These are phyloP conservation scores for Coniochaeta prunicola DNA, from an alignment of 2,329 filamentous ascomycete genomes.

Conservation along the genomic window DNA sequence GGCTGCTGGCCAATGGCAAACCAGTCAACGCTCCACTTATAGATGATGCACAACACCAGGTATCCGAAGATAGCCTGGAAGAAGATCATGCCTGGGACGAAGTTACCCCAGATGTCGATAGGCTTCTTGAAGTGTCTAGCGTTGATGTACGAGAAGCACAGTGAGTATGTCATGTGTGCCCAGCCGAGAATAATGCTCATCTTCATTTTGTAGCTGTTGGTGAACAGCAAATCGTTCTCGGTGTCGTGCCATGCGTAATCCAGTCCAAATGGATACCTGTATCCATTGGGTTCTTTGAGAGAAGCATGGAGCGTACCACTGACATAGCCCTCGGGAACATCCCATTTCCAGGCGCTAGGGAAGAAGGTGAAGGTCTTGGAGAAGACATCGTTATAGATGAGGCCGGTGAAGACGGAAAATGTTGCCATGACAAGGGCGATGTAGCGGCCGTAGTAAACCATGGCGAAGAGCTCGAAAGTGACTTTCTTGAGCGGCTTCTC, in stretches of 20 bases:
- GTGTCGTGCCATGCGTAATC: slow-evolving; percentile 96
- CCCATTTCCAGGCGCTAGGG: slow-evolving; percentile 81
- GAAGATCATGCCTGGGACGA: slow-evolving; percentile 97
- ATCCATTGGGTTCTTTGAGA: slow-evolving; percentile 54
- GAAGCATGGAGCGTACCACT: slow-evolving; percentile 58
- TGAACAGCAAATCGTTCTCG: slow-evolving; percentile 91
- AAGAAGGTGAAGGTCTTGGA: slow-evolving; percentile 89
- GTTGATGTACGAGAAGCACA: slow-evolving; percentile 89
- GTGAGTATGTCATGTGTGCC: slow-evolving; percentile 97
- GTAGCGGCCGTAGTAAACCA: slow-evolving; percentile 98
- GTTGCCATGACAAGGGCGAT: slow-evolving; percentile 97
- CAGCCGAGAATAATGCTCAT: slow-evolving; percentile 96
- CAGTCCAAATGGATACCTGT: slow-evolving; percentile 91
- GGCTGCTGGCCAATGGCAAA: slow-evolving; percentile 54
- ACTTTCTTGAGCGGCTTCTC: slow-evolving; percentile 92
- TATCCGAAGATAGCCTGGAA: slow-evolving; percentile 99
- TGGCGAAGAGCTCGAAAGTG: slow-evolving; percentile 85
- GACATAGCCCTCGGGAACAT: slow-evolving; percentile 58
- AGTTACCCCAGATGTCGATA: slow-evolving; percentile 96
- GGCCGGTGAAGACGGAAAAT: slow-evolving; percentile 93
- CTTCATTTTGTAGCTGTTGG: slow-evolving; percentile 99
- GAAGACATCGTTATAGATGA: slow-evolving; percentile 97
- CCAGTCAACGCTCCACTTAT: slow-evolving; percentile 97
- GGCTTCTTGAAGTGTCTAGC: slow-evolving; percentile 90
- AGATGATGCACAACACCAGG: slow-evolving; percentile 85